Evolutionary conservation across 805 yeast genomes (phyloP).

Genomic region (Nadsonia fulvescens): DNA sequence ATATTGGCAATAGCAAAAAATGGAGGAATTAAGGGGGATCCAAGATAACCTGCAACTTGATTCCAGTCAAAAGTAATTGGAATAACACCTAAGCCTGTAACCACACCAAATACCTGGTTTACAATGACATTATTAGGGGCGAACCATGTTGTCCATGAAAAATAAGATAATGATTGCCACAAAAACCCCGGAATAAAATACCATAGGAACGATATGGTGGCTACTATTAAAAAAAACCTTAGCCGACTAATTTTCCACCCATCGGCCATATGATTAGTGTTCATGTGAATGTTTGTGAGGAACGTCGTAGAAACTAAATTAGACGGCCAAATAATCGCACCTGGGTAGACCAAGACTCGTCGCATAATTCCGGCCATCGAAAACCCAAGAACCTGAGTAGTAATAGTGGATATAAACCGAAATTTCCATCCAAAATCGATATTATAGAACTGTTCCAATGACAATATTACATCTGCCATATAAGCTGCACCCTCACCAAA

Average conservation of each 20-base stretch:
- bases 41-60: conserved; percentile 34
- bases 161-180: conserved; percentile 37
- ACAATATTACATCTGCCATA: conserved; percentile 37
- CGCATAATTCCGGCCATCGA: conserved; percentile 49
- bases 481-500: conserved; percentile 30
- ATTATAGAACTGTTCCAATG: conserved; percentile 29
- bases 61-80: conserved; percentile 60
- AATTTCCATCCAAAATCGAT: conserved; percentile 32
- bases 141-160: conserved; percentile 49
- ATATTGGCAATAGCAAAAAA: conserved; percentile 27
- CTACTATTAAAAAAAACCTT: conserved; percentile 27
- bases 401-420: conserved; percentile 30
- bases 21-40: conserved; percentile 52
- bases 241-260: conserved; percentile 45
- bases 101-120: conserved; percentile 46
- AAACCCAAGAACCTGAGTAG: conserved; percentile 49
- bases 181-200: conserved; percentile 46
- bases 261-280: conserved; percentile 32
- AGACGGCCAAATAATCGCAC: conserved; percentile 56
- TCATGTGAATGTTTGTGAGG: conserved; percentile 32
- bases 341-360: conserved; percentile 41
- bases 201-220: conserved; percentile 27
- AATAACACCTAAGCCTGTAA: conserved; percentile 42
- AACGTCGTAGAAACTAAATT: conserved; percentile 42
- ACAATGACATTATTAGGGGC: conserved; percentile 38